Base-by-base conservation (phyloP, 495 filamentous ascomycete species). In the Lasiosphaeria hispida region DNA sequence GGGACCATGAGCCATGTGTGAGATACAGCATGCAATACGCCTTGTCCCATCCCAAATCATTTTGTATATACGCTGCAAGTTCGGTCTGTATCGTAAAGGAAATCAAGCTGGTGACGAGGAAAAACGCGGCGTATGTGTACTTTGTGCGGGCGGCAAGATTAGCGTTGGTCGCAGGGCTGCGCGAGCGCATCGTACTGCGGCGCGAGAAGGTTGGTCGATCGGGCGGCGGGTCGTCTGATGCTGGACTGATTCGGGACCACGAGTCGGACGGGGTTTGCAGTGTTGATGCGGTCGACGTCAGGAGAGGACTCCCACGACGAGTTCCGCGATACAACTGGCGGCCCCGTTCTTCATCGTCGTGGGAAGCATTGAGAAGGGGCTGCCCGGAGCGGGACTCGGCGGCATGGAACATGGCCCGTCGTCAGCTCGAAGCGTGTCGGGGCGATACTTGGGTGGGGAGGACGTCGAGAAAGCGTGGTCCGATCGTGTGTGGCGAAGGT, bases 21-120 rank as follows among this genome's bases (percentile, higher is more conserved):
- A 98, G 75, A 70, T 95, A 98, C 81, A 98, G 80, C 94, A 98
- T 98, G 78, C 88, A 92, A 77, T 97, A 98, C 19, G 93, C 87
- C 75, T 98, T 97, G 69, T 93, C 84, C 94, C 94, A 98, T 35
- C 84, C 80, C 57, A 96, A 69, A 40, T 92, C 85, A 72, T 90
- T 84, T 70, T 96, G 91, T 40, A 98, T 91, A 69, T 96, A 92
- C 7, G 92, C 85, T 3, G 94, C 92, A 11, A 96, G 91, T 77
- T 96, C 92, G 6, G 94, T 97, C 79, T 98, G 94, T 5, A 96
- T 75, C 34, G 75, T 77, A 72, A 98, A 98, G 65, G 87, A 85
- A 15, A 92, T 74, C 64, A 98, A 75, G 63, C 87, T 92, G 57
- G 96, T 61, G 4, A 87, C 64, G 53, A 98, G 75, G 72, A 96